Base-by-base conservation (phyloP, 1,284 basidiomycete genomes). In the Phellopilus nigrolimitatus region DNA sequence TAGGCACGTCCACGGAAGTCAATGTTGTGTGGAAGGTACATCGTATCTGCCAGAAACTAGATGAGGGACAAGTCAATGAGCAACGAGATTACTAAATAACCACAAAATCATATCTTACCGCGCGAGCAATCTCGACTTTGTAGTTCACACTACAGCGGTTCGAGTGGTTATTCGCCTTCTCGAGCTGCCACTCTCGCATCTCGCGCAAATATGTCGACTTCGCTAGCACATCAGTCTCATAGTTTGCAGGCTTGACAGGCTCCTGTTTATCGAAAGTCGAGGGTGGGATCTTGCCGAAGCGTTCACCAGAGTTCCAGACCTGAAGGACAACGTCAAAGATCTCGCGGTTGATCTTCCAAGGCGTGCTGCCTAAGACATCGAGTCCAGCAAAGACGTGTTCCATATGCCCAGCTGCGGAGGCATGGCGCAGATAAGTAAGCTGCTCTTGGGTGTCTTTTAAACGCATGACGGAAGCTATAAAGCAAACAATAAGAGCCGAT, bases 1-100 rank as follows among this genome's bases (percentile, higher is more conserved):
- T 99, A 99, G 0, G 95, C 94, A 48, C 95, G 86, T 3, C 97
- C 97, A 57, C 95, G 84, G 80, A 99, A 99, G 68, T 99, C 97
- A 63, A 99, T 76, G 68, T 97, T 98, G 70, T 99, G 97, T 0
- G 95, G 95, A 56, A 97, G 79, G 70, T 94, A 99, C 67, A 99
- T 88, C 0, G 75, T 82, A 62, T 98, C 92, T 31, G 79, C 80
- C 40, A 93, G 69, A 74, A 92, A 95, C 85, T 88, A 52, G 1
- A 40, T 28, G 4, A n/a, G n/a, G 19, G 12, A 64, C 59, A 65
- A 24, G 21, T 39, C 19, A 27, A 28, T 28, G 21, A 34, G 34
- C 38, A 24, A 37, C 42, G 6, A 36, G 4, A 24, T 41, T 46
- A 39, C 46, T 5, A 33, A 33, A 44, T 15, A 52, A 41, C 25